Percentiles rank a stretch among this genome's conserved stretches.
Conservation (phyloP, 768 basidiomycete species). For the Leccinum disarticulatum region DNA sequence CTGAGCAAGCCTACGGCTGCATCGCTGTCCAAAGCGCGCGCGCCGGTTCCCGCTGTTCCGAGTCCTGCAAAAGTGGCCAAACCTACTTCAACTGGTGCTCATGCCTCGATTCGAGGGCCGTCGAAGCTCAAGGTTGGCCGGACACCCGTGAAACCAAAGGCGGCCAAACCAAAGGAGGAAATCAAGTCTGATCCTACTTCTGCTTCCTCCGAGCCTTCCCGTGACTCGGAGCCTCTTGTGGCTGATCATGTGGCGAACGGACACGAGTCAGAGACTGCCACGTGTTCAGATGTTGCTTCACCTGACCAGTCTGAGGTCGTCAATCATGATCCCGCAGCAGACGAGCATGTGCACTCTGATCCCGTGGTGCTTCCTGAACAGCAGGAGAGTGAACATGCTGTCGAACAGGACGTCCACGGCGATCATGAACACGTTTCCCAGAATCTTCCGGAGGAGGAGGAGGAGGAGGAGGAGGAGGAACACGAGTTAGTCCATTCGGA, state of each 20-base stretch:
- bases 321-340: constrained; percentile 10
- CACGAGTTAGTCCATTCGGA: constrained; percentile 15
- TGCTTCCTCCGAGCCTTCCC: constrained; percentile 26
- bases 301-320: constrained; percentile 20
- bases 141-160: constrained; percentile 28
- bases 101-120: constrained; percentile 28
- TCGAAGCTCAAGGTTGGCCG: constrained; percentile 30
- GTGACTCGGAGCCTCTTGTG: constrained; percentile 19
- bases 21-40: constrained; percentile 61
- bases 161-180: constrained; percentile 19
- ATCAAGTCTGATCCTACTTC: constrained; percentile 18
- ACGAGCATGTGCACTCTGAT: constrained; percentile 11
- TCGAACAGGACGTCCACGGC: constrained; percentile 9
- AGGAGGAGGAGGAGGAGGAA: background rate
- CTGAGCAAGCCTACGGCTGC: constrained; percentile 84
- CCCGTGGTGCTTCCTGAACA: constrained; percentile 15
- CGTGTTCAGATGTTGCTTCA: constrained; percentile 16
- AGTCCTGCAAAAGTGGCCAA: constrained; percentile 30
- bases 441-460: constrained; percentile 8
- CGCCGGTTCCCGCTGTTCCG: constrained; percentile 19
- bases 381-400: background rate
- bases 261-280: constrained; percentile 20
- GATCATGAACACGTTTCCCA: constrained; percentile 6
- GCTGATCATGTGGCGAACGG: constrained; percentile 27
- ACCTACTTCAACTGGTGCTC: constrained; percentile 30